Evolutionary conservation across 805 yeast species (phyloP), one percentile per base, ranked within the genome.

Genomic region (Zygoascus bituminiphila): DNA sequence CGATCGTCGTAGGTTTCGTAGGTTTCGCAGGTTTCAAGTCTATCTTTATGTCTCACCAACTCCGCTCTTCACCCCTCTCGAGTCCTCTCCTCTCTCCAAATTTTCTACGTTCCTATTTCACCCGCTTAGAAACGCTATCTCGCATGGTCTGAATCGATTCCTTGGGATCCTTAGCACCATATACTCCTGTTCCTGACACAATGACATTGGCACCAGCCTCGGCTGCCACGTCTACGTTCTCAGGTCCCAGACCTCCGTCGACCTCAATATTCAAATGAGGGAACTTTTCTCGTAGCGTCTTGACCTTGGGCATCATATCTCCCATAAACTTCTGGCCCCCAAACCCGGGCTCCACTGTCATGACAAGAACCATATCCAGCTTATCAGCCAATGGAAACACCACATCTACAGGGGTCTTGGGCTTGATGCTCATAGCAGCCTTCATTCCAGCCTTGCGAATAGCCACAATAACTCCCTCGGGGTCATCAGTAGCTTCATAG

Each of bases 341-440:
- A 64, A 93, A 91, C 0, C 98, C 98, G 12, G 98, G 98, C 70
- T 93, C 98, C 31, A 93, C 98, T 2, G 98, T 93, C 98, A 91
- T 93, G 39, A 93, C 83, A 50, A 93, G 74, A n/a, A 87, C 89
- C 96, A 91, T 87, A 65, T 93, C 98, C 57, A 91, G 73, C 49
- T 77, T 71, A 43, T 82, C 82, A 22, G 82, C 91, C 51, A 86
- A 69, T 24, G 86, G 89, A 59, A 73, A 81, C 39, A 89, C 74
- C 2, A 78, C 95, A 50, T 84, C 93, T 20, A 86, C 93, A 0
- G 89, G 79, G 1, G 98, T 93, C 38, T 83, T 85, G 49, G 98
- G 98, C 67, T 91, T 91, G 58, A 93, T 74, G 6, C 98, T 96
- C 68, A 95, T 82, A 0, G 95, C 96, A 17, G 89, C 97, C 65